phyloP scores from a whole-genome alignment of 441 rosid species.

The Bocquillonia castaneifolia region DNA sequence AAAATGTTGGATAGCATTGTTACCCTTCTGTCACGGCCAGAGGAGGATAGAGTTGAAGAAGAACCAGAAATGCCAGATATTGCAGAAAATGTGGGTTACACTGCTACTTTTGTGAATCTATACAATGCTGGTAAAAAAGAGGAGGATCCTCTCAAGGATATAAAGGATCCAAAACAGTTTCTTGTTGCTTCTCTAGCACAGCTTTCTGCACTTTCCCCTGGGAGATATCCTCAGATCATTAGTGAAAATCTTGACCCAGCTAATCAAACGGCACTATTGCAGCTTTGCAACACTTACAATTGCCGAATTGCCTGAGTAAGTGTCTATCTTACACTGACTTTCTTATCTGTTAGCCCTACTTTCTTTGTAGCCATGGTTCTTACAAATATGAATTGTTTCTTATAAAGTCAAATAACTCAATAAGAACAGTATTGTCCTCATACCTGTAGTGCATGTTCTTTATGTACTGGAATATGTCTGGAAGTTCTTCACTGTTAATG shows the following conservation, averaged over 20 bases:
- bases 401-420: background rate
- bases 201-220: slow-evolving; percentile 61
- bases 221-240: slow-evolving; percentile 68
- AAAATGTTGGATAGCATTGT: slow-evolving; percentile 76
- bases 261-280: slow-evolving; percentile 61
- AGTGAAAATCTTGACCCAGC: slow-evolving; percentile 62
- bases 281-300: slow-evolving; percentile 59
- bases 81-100: slow-evolving; percentile 70
- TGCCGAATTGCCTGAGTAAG: slow-evolving; percentile 63
- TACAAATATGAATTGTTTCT: background rate
- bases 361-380: background rate
- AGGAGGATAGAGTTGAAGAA: slow-evolving; percentile 64
- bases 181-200: slow-evolving; percentile 60
- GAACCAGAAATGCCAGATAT: slow-evolving; percentile 92
- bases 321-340: background rate
- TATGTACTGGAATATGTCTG: too few species aligned
- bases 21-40: slow-evolving; percentile 76
- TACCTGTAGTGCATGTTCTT: background rate
- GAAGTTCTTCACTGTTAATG: background rate
- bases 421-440: background rate
- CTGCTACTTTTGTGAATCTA: slow-evolving; percentile 71
- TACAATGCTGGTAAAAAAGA: slow-evolving; percentile 84
- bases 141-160: slow-evolving; percentile 75
- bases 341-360: background rate
- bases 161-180: slow-evolving; percentile 73